Evolutionary conservation across 441 rosid genomes (phyloP).

Genomic region (Viola pubescens): DNA sequence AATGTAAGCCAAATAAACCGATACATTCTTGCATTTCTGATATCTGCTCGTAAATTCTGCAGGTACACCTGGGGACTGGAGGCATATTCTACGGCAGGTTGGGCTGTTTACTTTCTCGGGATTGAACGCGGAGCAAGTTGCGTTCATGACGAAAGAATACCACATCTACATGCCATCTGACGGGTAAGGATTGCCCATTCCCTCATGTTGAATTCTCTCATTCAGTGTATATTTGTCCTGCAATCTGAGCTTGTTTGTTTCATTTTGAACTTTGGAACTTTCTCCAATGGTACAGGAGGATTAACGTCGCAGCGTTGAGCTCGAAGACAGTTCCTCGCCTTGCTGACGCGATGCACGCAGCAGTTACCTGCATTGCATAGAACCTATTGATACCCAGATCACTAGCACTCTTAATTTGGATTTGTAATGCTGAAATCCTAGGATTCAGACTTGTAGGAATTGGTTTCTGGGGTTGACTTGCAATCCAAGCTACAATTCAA

Average conservation of each 20-base stretch:
- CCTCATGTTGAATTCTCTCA: neutral
- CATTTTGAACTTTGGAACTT: neutral
- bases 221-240: too few relatives aligned
- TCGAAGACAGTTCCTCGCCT: constrained; percentile 49
- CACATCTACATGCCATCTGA: constrained; percentile 75
- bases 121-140: constrained; percentile 50
- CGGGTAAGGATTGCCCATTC: constrained; percentile 31
- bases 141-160: constrained; percentile 56
- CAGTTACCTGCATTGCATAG: constrained; percentile 29
- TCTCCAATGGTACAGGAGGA: constrained; percentile 41
- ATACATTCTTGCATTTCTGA: too few relatives aligned
- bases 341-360: constrained; percentile 54
- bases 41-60: constrained; percentile 4
- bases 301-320: constrained; percentile 60
- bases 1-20: neutral
- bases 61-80: constrained; percentile 91
- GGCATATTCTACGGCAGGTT: constrained; percentile 63
- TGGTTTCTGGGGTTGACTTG: too few relatives aligned
- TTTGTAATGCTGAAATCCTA: too few relatives aligned
- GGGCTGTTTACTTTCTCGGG: constrained; percentile 84
- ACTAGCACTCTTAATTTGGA: too few relatives aligned
- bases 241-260: neutral
- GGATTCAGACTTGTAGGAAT: too few relatives aligned
- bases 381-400: neutral
- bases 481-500: too few relatives aligned